Percentiles rank a stretch among this genome's conserved stretches.
Conservation (phyloP, 1,284 basidiomycete genomes). For the Athelia sp. region DNA sequence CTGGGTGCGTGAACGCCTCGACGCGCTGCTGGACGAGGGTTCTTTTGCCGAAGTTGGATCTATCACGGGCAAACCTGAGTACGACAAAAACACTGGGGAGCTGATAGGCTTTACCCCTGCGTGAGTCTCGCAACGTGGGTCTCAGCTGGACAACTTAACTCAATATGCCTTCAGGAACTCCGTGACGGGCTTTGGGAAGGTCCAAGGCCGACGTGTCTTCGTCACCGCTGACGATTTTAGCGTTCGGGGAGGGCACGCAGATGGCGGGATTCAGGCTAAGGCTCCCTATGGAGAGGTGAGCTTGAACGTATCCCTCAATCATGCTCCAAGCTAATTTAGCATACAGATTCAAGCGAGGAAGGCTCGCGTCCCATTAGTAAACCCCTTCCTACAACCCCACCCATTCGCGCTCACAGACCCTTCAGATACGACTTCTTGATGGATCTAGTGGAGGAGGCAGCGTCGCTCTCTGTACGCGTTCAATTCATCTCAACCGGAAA, state of each 20-base stretch:
- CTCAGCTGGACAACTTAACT: too few species aligned
- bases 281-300: slow-evolving; percentile 36
- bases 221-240: slow-evolving; percentile 39
- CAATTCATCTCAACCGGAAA: too few species aligned
- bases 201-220: slow-evolving; percentile 31
- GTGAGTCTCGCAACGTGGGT: slow-evolving; percentile 17
- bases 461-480: slow-evolving; percentile 31
- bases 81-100: slow-evolving; percentile 25
- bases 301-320: background rate
- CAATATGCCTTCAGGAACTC: too few species aligned
- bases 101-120: slow-evolving; percentile 31
- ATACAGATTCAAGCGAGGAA: slow-evolving; percentile 29
- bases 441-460: slow-evolving; percentile 41
- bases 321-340: background rate
- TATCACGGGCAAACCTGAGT: slow-evolving; percentile 32
- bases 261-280: slow-evolving; percentile 36
- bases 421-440: slow-evolving; percentile 35
- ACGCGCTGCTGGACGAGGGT: slow-evolving; percentile 27
- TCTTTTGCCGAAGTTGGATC: slow-evolving; percentile 36
- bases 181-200: slow-evolving; percentile 32
- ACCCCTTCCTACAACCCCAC: background rate
- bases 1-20: slow-evolving; percentile 37
- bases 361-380: slow-evolving; percentile 31
- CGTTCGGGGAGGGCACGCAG: slow-evolving; percentile 38
- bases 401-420: background rate